Evolutionary conservation across 345 rosid genomes (phyloP).

Genomic region (Chamaenerion angustifolium): DNA sequence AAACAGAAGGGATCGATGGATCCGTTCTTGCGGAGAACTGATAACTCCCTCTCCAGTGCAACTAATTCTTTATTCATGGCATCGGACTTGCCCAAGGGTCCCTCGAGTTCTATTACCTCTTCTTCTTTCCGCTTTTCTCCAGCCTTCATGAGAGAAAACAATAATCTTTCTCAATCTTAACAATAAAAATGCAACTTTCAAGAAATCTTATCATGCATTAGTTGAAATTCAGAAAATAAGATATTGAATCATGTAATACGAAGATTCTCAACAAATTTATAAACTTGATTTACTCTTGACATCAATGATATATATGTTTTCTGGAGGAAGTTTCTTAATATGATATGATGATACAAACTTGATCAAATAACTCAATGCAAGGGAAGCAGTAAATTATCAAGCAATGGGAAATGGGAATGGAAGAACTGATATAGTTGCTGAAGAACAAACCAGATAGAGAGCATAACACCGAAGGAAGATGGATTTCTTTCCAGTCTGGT

Average conservation of each 20-base stretch:
- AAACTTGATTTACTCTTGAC: too few relatives aligned
- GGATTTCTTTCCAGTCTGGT: constrained; percentile 67
- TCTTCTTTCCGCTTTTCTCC: constrained; percentile 97
- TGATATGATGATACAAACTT: too few relatives aligned
- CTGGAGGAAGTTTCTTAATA: too few relatives aligned
- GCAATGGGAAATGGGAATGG: not conserved
- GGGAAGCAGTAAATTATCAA: not conserved
- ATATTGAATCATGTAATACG: too few relatives aligned
- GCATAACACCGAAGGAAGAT: constrained; percentile 83
- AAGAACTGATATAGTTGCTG: not conserved
- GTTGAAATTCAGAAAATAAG: too few relatives aligned
- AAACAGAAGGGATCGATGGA: constrained; percentile 70
- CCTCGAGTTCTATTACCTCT: constrained; percentile 87
- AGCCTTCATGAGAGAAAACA: constrained; percentile 35
- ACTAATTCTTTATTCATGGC: constrained; percentile 62
- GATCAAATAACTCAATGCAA: too few relatives aligned
- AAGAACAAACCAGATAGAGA: constrained; percentile 63
- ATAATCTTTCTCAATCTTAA: not conserved
- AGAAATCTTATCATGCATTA: not conserved
- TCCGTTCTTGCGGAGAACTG: constrained; percentile 55
- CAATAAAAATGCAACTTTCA: too few relatives aligned
- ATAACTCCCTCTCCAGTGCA: constrained; percentile 71
- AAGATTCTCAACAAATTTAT: too few relatives aligned
- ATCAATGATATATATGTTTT: too few relatives aligned
- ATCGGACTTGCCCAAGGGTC: constrained; percentile 69